Percentiles rank a stretch among this genome's conserved stretches.
phyloP scores from a whole-genome alignment of 192 early-diverging fungal species.

The Radiomyces spectabilis region DNA sequence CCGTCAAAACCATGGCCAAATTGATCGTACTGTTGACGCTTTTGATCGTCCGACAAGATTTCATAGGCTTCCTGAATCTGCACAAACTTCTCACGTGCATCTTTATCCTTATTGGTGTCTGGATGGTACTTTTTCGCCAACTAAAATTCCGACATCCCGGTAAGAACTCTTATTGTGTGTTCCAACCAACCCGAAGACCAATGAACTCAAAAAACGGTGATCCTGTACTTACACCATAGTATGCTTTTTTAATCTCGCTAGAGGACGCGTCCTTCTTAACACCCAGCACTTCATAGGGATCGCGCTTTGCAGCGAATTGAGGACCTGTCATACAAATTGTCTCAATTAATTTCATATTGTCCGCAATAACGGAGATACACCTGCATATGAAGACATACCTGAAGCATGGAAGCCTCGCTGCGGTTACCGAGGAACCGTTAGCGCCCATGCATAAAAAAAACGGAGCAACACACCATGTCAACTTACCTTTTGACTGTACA shows the following conservation, averaged over 20 bases:
- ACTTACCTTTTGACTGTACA: slow-evolving; percentile 14
- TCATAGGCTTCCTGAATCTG: slow-evolving; percentile 98
- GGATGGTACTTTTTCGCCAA: slow-evolving; percentile 97
- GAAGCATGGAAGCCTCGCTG: slow-evolving; percentile 23
- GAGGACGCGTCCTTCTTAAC: slow-evolving; percentile 71
- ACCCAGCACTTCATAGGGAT: slow-evolving; percentile 84
- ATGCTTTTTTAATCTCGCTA: slow-evolving; percentile 93
- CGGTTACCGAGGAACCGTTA: no score
- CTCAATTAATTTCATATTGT: not conserved
- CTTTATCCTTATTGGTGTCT: slow-evolving; percentile 90
- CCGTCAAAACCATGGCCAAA: slow-evolving; percentile 56
- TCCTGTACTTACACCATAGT: slow-evolving; percentile 82
- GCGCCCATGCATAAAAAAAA: not conserved
- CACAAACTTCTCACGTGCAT: slow-evolving; percentile 92
- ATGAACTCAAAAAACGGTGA: no score
- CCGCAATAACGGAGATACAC: not conserved
- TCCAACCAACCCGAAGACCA: no score
- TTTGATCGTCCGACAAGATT: slow-evolving; percentile 86
- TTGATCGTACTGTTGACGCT: slow-evolving; percentile 88
- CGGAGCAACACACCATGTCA: not conserved
- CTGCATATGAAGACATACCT: slow-evolving; percentile 5
- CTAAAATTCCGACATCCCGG: no score
- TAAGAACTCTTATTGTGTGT: no score
- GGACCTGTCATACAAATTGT: not conserved
- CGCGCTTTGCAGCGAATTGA: slow-evolving; percentile 41